phyloP scores from a whole-genome alignment of 352 stramenopile genomes.

The Phytophthora pistaciae region DNA sequence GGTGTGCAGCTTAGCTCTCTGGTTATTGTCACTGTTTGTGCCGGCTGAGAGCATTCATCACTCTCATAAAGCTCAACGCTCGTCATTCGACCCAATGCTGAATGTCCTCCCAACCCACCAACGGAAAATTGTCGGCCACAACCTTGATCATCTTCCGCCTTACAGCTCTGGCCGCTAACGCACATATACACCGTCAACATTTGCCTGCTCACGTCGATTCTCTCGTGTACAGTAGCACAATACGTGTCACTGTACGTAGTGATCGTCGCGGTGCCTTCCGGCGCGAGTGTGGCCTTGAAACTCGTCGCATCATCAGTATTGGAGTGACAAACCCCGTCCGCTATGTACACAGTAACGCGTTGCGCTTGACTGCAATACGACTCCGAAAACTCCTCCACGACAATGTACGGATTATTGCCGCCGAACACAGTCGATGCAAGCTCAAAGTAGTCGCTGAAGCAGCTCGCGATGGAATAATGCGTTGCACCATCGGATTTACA shows the following conservation, averaged over 20 bases:
- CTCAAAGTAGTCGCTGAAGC: conserved; percentile 3
- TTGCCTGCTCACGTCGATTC: neutral
- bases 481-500: neutral
- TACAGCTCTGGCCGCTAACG: neutral
- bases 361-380: neutral
- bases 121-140: neutral
- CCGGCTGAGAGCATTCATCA: neutral
- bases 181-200: neutral
- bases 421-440: conserved; percentile 4
- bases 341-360: neutral
- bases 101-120: neutral
- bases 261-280: neutral
- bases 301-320: conserved; percentile 14
- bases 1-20: neutral
- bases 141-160: neutral
- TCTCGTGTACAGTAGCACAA: neutral
- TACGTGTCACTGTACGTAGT: conserved; percentile 2
- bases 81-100: neutral
- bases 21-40: neutral
- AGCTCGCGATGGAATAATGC: conserved; percentile 5
- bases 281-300: conserved; percentile 5
- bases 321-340: conserved; percentile 2
- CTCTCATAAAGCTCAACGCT: neutral
- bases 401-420: conserved; percentile 2
- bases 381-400: neutral